Conservation (phyloP, 2,329 filamentous ascomycete species). For the Sclerotinia sclerotiorum region DNA sequence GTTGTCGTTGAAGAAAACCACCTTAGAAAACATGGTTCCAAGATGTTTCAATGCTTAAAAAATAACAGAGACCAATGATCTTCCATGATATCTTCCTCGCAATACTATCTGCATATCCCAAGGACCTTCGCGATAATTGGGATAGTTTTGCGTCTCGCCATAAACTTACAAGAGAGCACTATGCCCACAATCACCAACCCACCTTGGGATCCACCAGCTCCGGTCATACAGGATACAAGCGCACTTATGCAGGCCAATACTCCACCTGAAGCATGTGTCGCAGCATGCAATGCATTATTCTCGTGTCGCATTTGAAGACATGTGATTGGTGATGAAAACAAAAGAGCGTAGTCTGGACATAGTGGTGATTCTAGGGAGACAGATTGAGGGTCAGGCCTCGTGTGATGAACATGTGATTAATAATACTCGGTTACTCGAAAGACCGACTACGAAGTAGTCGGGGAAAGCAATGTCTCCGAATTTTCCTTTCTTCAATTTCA, state of each 20-base stretch:
- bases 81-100: slow-evolving; percentile 11
- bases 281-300: slow-evolving; percentile 7
- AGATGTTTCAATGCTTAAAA: background rate
- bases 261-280: slow-evolving; percentile 12
- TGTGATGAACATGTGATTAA: background rate
- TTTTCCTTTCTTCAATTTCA: too few species aligned
- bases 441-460: too few species aligned
- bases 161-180: background rate
- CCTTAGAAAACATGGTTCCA: slow-evolving; percentile 27
- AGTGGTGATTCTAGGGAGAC: slow-evolving; percentile 11
- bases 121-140: slow-evolving; percentile 14
- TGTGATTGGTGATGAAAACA: background rate
- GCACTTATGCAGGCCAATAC: slow-evolving; percentile 1
- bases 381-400: background rate
- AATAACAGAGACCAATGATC: background rate
- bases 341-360: slow-evolving; percentile 1
- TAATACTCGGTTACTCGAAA: too few species aligned
- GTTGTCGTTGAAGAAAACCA: slow-evolving; percentile 25
- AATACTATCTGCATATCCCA: slow-evolving; percentile 8
- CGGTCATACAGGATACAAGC: background rate
- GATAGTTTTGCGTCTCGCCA: slow-evolving; percentile 24
- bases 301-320: slow-evolving; percentile 19
- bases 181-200: background rate
- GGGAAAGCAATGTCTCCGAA: too few species aligned
- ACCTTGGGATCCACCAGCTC: background rate